A percentile compares a stretch with the other conserved stretches of the same genome.
phyloP scores from a whole-genome alignment of 257 asterid genomes.

The Solanum clarkiae region DNA sequence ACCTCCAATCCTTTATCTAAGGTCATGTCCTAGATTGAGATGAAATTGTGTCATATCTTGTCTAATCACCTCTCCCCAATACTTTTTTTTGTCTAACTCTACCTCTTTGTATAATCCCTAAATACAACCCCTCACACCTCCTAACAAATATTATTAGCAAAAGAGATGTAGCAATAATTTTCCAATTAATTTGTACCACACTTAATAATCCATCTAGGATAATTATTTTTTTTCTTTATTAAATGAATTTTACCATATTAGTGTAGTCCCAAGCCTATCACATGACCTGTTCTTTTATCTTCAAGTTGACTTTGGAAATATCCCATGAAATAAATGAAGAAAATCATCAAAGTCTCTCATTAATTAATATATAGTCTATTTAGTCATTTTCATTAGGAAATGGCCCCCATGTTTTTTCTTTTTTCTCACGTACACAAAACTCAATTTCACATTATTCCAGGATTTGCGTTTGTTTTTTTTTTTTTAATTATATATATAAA shows the following conservation, averaged over 20 bases:
- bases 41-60: too few relatives aligned
- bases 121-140: too few relatives aligned
- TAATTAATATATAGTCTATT: neutral
- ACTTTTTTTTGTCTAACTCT: too few relatives aligned
- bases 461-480: neutral
- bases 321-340: neutral
- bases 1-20: too few relatives aligned
- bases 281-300: neutral
- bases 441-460: neutral
- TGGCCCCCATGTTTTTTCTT: neutral
- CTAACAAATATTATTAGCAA: too few relatives aligned
- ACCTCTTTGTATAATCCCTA: too few relatives aligned
- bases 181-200: neutral
- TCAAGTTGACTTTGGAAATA: neutral
- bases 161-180: neutral
- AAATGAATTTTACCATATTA: neutral
- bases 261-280: neutral
- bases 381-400: neutral
- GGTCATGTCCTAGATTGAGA: too few relatives aligned
- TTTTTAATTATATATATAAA: neutral
- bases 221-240: neutral
- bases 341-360: neutral
- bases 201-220: neutral
- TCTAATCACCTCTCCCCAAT: too few relatives aligned
- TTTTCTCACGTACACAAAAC: neutral